Evolutionary conservation across 305 asterid genomes (phyloP), one percentile per base, ranked within the genome.

Genomic region (Fraxinus velutina): DNA sequence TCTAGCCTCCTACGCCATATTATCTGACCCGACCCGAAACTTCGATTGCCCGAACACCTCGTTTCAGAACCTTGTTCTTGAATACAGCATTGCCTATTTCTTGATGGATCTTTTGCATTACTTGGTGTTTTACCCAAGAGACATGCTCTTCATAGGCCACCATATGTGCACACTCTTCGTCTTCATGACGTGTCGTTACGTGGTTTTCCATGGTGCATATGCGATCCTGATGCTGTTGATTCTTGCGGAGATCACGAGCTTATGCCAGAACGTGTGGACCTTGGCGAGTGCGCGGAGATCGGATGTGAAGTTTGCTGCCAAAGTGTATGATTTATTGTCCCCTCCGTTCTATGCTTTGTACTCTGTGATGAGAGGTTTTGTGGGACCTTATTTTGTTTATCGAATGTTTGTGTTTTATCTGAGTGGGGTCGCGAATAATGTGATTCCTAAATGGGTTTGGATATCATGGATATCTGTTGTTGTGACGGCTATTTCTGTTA

Each of bases 111-210:
- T 95, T 1, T 84, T 90, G 77, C 99, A 95, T 78, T 92, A 92
- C 86, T 62, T 95, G 4, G 66, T 92, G 8, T 92, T 92, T 32
- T 89, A 71, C 87, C 99, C 98, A 39, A 33, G 83, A 5, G 99
- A 95, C 73, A 32, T 92, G 68, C 94, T 95, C 84, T 96, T 93
- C 90, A 94, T 96, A 82, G 93, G 88, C 83, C 99, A 96, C 83
- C 99, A 96, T 80, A 47, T 94, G 73, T 97, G 93, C 71, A 94
- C 97, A 0, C 88, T 96, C n/a, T 96, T 96, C 91, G 99, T 96
- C 9, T 94, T 96, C 86, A 6, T 92, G 76, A 94, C 98, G 37
- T 94, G 99, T 78, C 95, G 99, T 5, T 94, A 86, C 87, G 44
- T 90, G n/a, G 98, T 91, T 1, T 78, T 68, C 21, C 99, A 92